Evolutionary conservation across 2,329 filamentous ascomycete species (phyloP).

Genomic region (Coleophoma eucalyptorum): DNA sequence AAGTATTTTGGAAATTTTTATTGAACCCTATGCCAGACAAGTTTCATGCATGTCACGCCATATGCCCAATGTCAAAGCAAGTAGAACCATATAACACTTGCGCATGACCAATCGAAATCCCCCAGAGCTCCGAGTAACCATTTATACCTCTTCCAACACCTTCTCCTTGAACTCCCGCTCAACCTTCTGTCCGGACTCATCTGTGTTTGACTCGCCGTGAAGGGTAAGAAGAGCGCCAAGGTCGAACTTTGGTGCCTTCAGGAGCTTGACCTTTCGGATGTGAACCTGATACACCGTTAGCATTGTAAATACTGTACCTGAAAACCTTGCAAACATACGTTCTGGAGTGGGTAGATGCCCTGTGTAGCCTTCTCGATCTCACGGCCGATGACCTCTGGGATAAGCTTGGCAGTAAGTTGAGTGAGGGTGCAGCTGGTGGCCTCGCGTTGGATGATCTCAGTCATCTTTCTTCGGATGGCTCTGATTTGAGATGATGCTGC

Average conservation of each 20-base stretch:
- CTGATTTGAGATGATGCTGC: slow-evolving; percentile 96
- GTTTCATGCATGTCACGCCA: slow-evolving; percentile 26
- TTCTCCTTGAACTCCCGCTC: slow-evolving; percentile 99
- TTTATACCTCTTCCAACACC: slow-evolving; percentile 91
- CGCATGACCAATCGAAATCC: slow-evolving; percentile 28
- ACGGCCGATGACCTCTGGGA: slow-evolving; percentile 98
- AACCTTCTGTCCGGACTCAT: slow-evolving; percentile 97
- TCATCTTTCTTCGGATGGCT: slow-evolving; percentile 99
- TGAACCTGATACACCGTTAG: slow-evolving; percentile 70
- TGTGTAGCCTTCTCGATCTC: slow-evolving; percentile 99
- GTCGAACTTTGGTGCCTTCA: slow-evolving; percentile 99
- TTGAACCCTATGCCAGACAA: slow-evolving; percentile 26
- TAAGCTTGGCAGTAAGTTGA: slow-evolving; percentile 97
- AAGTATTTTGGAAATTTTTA: slow-evolving; percentile 25
- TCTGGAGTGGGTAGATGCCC: slow-evolving; percentile 99
- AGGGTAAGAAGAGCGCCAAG: slow-evolving; percentile 93
- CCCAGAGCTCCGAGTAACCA: slow-evolving; percentile 12
- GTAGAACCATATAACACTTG: slow-evolving; percentile 26
- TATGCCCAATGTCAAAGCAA: slow-evolving; percentile 24
- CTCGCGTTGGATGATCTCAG: slow-evolving; percentile 97
- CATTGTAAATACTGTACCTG: not conserved
- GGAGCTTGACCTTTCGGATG: slow-evolving; percentile 99
- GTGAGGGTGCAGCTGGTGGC: slow-evolving; percentile 90
- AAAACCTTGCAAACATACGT: slow-evolving; percentile 56
- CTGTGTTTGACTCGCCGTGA: slow-evolving; percentile 94